Evolutionary conservation across 176 grass and related monocot species (phyloP).

Genomic region (Triticum dicoccoides): DNA sequence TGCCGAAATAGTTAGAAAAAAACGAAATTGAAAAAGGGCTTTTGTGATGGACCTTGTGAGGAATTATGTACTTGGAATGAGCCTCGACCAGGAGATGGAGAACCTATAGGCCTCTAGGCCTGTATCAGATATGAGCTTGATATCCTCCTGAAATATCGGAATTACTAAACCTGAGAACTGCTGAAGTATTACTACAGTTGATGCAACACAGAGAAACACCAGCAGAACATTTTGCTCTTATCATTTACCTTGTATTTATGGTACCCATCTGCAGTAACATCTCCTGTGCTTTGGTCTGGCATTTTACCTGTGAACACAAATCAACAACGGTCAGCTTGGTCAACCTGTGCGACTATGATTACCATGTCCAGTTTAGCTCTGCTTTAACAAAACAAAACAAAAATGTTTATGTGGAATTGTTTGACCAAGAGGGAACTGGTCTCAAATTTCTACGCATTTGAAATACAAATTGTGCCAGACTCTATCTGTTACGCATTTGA

Average conservation of each 20-base stretch:
- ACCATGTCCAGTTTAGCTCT: background rate
- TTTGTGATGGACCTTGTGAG: background rate
- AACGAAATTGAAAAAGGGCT: background rate
- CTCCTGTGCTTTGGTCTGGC: slow-evolving; percentile 43
- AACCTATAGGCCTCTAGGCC: slow-evolving; percentile 61
- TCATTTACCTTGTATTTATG: slow-evolving; percentile 56
- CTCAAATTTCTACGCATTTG: background rate
- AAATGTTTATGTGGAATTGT: background rate
- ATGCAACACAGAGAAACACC: background rate
- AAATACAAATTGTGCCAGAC: background rate
- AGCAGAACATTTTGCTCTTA: background rate
- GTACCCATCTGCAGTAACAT: slow-evolving; percentile 52
- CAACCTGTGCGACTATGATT: slow-evolving; percentile 1
- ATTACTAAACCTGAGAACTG: background rate
- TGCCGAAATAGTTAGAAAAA: background rate
- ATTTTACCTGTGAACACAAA: slow-evolving; percentile 29
- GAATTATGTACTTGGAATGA: slow-evolving; percentile 29
- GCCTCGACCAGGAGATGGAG: slow-evolving; percentile 76
- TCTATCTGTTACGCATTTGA: background rate
- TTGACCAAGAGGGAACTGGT: background rate
- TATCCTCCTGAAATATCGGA: background rate
- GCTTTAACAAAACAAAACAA: background rate
- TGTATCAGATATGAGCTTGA: slow-evolving; percentile 28
- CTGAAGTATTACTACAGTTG: background rate
- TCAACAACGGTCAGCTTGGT: background rate